These are phyloP conservation scores for Vigna nakashimae DNA, from an alignment of 306 rosid species.

Conservation along the genomic window DNA sequence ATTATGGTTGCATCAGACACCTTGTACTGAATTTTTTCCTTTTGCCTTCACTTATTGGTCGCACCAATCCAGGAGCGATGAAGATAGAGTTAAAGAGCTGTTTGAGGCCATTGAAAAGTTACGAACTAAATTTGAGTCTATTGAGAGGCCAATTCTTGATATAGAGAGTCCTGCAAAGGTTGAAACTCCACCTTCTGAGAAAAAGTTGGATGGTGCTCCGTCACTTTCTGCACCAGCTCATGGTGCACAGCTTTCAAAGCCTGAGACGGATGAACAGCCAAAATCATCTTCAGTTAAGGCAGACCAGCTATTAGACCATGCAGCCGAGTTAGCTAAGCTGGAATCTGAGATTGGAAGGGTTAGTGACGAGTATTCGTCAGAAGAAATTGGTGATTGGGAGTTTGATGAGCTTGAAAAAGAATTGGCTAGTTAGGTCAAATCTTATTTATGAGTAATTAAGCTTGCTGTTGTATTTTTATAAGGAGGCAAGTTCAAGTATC, in stretches of 20 bases:
- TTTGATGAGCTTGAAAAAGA: slow-evolving; percentile 98
- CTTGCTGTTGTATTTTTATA: slow-evolving; percentile 50
- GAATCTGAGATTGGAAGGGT: slow-evolving; percentile 93
- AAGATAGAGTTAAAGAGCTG: slow-evolving; percentile 72
- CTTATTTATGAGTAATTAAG: slow-evolving; percentile 26
- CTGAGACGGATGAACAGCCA: slow-evolving; percentile 48
- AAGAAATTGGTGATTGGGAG: slow-evolving; percentile 94
- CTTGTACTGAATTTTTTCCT: slow-evolving; percentile 1
- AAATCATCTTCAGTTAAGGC: slow-evolving; percentile 52
- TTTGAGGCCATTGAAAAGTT: slow-evolving; percentile 74
- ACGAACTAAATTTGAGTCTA: slow-evolving; percentile 68
- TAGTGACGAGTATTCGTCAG: slow-evolving; percentile 73
- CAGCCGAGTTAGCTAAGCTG: slow-evolving; percentile 85
- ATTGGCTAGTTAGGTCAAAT: slow-evolving; percentile 50
- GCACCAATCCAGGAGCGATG: slow-evolving; percentile 74
- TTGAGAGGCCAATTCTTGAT: slow-evolving; percentile 88
- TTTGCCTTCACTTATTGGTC: slow-evolving; percentile 33
- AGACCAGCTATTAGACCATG: slow-evolving; percentile 65
- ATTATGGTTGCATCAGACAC: neutral
- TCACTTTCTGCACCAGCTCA: slow-evolving; percentile 46
- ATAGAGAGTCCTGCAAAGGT: slow-evolving; percentile 72
- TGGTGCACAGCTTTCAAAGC: slow-evolving; percentile 44
- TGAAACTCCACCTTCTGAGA: slow-evolving; percentile 60
- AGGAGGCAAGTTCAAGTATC: slow-evolving; percentile 45
- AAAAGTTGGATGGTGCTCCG: slow-evolving; percentile 46